Evolutionary conservation across 257 asterid species (phyloP), one percentile per base, ranked within the genome.

Genomic region (Ligustrum vulgare): DNA sequence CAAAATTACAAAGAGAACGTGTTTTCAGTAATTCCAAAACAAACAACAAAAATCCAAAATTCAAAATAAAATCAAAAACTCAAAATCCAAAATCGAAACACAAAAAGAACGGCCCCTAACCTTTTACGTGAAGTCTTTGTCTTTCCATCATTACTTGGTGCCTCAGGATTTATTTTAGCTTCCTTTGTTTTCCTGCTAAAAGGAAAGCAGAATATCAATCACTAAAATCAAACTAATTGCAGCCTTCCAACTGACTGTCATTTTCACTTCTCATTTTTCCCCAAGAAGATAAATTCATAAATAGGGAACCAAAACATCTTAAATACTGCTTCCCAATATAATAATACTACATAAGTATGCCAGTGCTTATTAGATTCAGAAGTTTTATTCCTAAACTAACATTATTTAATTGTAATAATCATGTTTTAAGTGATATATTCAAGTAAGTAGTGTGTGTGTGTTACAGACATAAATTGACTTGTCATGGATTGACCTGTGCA

Each of bases 181-280:
- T 83, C 92, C 88, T 85, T 58, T 0, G 79, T 85, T 72, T 67
- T 87, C 86, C 98, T 93, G 87, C 64, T 67, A 51, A 68, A 78
- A 72, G 70, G 35, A 81, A 76, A 72, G 70, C 69, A 78, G 23
- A 76, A 25, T 37, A 67, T 70, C 73, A 85, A 77, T 62, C 31
- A 5, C 66, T 58, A 39, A 47, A 69, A 22, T 41, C 75, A 56
- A 58, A 58, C 69, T 37, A 54, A 68, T 77, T 36, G 33, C 77
- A 3, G 31, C 1, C n/a, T 67, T 58, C 32, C 49, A 49, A 67
- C 54, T 72, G 67, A 23, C 34, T 63, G 37, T 32, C 23, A 58
- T 31, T 45, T 45, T 36, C 66, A 22, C 66, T 58, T 20, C 25
- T 7, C 66, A 58, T 22, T 23, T 56, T 58, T 23, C 66, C 22